Percentiles rank a stretch among this genome's conserved stretches.
Evolutionary conservation across 2,329 filamentous ascomycete genomes (phyloP).

Genomic region (Trichoderma brevicompactum): DNA sequence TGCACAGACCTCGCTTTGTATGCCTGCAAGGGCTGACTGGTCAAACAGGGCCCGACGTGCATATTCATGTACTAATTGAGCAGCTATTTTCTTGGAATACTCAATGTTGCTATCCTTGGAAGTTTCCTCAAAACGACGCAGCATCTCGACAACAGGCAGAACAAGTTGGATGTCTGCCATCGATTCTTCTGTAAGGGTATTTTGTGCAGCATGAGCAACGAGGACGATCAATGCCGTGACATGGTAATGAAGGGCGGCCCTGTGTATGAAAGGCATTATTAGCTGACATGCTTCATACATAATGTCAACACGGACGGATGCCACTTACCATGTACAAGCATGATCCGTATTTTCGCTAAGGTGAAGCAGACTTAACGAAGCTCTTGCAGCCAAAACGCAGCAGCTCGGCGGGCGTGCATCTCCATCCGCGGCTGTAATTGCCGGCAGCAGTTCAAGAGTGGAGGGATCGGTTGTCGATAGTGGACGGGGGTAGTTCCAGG

Average conservation of each 20-base stretch:
- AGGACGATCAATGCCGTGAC: conserved; percentile 1
- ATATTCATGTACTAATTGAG: conserved; percentile 19
- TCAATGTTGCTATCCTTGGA: not conserved
- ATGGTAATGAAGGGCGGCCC: not conserved
- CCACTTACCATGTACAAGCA: conserved; percentile 7
- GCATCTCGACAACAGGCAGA: conserved; percentile 11
- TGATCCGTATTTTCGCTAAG: not conserved
- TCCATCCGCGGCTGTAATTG: not conserved
- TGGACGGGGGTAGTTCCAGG: not conserved
- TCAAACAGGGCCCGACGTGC: conserved; percentile 5
- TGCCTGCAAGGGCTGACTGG: not conserved
- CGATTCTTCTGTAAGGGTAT: conserved; percentile 9
- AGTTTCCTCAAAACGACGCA: not conserved
- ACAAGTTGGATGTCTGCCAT: conserved; percentile 15
- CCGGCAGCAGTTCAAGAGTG: not conserved
- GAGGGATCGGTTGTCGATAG: not conserved
- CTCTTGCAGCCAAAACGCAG: conserved; percentile 4
- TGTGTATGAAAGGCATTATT: not conserved
- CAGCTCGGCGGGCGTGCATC: not conserved
- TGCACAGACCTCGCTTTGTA: not conserved
- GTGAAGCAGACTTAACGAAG: conserved; percentile 6
- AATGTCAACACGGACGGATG: not conserved
- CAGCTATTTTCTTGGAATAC: conserved; percentile 2
- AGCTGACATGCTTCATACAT: not conserved
- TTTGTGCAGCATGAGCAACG: not conserved